phyloP scores from a whole-genome alignment of 345 rosid species.

The Hibiscus trionum region DNA sequence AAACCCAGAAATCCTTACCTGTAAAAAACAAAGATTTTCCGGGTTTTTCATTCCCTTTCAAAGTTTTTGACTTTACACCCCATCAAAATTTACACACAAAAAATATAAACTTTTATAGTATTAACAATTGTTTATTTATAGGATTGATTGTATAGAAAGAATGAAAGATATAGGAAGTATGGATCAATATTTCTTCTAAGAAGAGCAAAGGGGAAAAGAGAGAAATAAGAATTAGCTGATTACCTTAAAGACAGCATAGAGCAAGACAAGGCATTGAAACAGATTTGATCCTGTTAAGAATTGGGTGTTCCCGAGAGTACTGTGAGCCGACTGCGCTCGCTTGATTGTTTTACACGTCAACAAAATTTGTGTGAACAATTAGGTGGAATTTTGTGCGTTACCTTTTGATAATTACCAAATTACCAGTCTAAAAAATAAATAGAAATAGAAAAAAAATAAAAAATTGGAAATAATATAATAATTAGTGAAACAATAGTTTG shows the following conservation, averaged over 20 bases:
- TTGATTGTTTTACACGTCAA: slow-evolving; percentile 11
- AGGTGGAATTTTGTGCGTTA: slow-evolving; percentile 8
- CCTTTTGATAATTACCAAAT: background rate
- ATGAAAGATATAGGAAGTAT: slow-evolving; percentile 11
- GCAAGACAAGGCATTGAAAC: slow-evolving; percentile 14
- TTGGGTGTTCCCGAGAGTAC: background rate
- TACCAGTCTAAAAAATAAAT: background rate
- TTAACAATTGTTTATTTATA: background rate
- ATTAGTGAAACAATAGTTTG: too few species aligned
- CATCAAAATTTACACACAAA: background rate
- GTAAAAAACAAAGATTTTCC: slow-evolving; percentile 12
- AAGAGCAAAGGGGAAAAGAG: slow-evolving; percentile 43
- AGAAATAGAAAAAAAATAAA: too few species aligned
- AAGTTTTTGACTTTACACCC: slow-evolving; percentile 1
- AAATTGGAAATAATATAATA: background rate
- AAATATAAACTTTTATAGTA: background rate
- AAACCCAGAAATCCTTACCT: slow-evolving; percentile 23
- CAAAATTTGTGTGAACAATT: background rate
- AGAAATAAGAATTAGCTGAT: slow-evolving; percentile 12
- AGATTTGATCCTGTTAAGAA: slow-evolving; percentile 6
- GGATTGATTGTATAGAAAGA: background rate
- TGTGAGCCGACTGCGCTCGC: background rate
- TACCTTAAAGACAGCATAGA: slow-evolving; percentile 24
- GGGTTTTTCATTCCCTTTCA: slow-evolving; percentile 7
- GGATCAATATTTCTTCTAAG: slow-evolving; percentile 43